Percentiles rank a stretch among this genome's conserved stretches.
Conservation (phyloP, 2,329 filamentous ascomycete species). For the Aspergillus versicolor region DNA sequence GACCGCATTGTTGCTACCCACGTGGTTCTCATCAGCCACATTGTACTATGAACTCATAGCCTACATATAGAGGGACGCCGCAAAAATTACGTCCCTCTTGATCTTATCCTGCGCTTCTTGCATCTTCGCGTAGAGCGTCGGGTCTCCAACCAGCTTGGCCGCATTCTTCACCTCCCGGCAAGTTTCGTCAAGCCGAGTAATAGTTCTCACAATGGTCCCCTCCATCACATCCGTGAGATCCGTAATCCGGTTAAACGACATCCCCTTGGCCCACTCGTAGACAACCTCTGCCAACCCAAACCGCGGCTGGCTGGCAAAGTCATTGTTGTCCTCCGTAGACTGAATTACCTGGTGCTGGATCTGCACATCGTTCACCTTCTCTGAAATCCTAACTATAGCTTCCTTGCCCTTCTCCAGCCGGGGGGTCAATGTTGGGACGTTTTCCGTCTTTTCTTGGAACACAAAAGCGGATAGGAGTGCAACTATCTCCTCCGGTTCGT, state of each 20-base stretch:
- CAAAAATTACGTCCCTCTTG: conserved; percentile 90
- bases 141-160: conserved; percentile 91
- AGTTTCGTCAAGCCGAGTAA: conserved; percentile 90
- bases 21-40: conserved; percentile 7
- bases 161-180: conserved; percentile 98
- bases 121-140: conserved; percentile 93
- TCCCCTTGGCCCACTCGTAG: conserved; percentile 96
- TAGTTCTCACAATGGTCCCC: conserved; percentile 93
- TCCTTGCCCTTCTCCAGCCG: conserved; percentile 78
- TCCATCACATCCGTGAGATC: conserved; percentile 94
- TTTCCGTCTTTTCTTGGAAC: conserved; percentile 94
- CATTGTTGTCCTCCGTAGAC: conserved; percentile 83
- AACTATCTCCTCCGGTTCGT: conserved; percentile 94
- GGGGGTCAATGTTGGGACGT: conserved; percentile 75
- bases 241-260: conserved; percentile 98
- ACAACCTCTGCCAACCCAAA: conserved; percentile 97
- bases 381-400: conserved; percentile 84
- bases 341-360: conserved; percentile 89
- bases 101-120: conserved; percentile 96
- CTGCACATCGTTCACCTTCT: conserved; percentile 89
- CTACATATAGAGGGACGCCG: conserved; percentile 83
- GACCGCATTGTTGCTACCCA: conserved; percentile 7
- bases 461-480: conserved; percentile 92
- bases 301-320: conserved; percentile 81
- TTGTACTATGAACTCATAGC: neutral